phyloP scores from a whole-genome alignment of 2,329 filamentous ascomycete species.

The Metarhizium humberi region DNA sequence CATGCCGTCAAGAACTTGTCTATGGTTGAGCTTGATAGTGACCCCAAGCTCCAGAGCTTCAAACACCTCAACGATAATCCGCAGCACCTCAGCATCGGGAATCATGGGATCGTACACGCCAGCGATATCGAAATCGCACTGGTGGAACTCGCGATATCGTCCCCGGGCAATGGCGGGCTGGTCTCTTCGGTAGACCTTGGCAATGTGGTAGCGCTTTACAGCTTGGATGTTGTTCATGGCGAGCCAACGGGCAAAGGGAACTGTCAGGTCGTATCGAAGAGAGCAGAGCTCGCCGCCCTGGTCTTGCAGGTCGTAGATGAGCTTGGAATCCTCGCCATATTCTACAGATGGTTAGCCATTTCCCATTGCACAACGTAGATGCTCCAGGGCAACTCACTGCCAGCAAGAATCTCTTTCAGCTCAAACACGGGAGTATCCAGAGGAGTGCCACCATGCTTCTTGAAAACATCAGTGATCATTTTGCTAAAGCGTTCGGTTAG shows the following conservation, averaged over 20 bases:
- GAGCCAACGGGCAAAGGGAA: constrained; percentile 85
- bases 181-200: constrained; percentile 59
- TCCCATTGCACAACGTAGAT: background rate
- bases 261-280: constrained; percentile 78
- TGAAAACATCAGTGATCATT: constrained; percentile 70
- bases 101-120: constrained; percentile 84
- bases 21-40: constrained; percentile 90
- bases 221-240: constrained; percentile 82
- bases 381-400: constrained; percentile 32
- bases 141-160: constrained; percentile 92
- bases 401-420: constrained; percentile 74
- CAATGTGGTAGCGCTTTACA: constrained; percentile 93
- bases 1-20: constrained; percentile 86
- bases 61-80: constrained; percentile 79
- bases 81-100: constrained; percentile 80
- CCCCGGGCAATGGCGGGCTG: constrained; percentile 69
- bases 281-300: constrained; percentile 71
- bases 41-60: constrained; percentile 64
- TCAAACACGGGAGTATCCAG: constrained; percentile 82
- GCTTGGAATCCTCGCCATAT: constrained; percentile 86
- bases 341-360: constrained; percentile 25
- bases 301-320: constrained; percentile 82
- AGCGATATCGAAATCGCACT: constrained; percentile 95
- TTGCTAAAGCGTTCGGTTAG: constrained; percentile 18
- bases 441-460: constrained; percentile 70